Evolutionary conservation across 306 rosid species (phyloP), one percentile per base, ranked within the genome.

Genomic region (Crotalaria pallida): DNA sequence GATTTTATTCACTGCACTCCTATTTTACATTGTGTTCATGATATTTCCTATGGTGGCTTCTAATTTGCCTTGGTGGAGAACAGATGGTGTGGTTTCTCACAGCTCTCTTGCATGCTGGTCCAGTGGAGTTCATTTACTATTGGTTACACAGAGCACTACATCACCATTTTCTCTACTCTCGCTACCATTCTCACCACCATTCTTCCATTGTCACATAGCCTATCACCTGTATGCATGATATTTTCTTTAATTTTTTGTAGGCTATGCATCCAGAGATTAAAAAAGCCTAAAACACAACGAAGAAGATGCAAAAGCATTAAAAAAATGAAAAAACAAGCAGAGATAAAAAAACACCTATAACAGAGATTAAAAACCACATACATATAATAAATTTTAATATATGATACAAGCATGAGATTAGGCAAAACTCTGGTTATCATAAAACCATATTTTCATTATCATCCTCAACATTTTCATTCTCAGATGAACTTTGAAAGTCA

Each of bases 101-200:
- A 0, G 17, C 52, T 21, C 0, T 85, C 2, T n/a, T 85, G 8
- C 87, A 85, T 63, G 68, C 62, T 0, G 79, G 78, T 12, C 75
- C 75, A 1, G 87, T 85, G n/a, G 89, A 85, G 67, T 80, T 79
- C 16, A 36, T 82, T 7, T 85, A 80, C 19, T 85, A 85, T 43
- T 85, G 89, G 87, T n/a, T 85, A 3, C 89, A 80, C 66, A 85
- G 80, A 67, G 85, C 87, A 7, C 78, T 85, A 5, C 89, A 85
- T 45, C 89, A 85, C 44, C 87, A 85, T 74, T 85, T 63, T 36
- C 81, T 85, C 22, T 85, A 85, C 65, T 70, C 83, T 51, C 89
- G 89, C 69, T 85, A 85, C 44, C 89, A 82, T 48, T 85, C 75
- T 23, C 75, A 70, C 22, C 75, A 70, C 6, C 75, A 70, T 70